Conservation (phyloP, 2,329 filamentous ascomycete genomes). For the Ophiostoma pallidulum region DNA sequence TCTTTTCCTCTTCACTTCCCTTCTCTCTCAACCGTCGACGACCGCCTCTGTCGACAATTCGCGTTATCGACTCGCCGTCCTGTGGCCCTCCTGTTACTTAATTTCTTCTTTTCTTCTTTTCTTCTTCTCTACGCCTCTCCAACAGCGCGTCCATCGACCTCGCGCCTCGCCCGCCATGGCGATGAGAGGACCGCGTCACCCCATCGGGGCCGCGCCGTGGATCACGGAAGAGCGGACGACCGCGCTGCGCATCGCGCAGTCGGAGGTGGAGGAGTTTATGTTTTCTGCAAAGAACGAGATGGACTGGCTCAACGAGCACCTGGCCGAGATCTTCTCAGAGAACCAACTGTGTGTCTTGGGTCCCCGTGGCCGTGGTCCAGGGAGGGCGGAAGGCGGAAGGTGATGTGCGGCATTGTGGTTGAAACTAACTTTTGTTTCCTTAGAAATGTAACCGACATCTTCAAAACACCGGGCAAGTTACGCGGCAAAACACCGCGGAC, state of each 20-base stretch:
- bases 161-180: constrained; percentile 23
- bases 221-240: constrained; percentile 74
- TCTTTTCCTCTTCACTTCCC: background rate
- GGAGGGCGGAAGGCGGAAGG: too few species aligned
- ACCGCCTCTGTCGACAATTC: background rate
- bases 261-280: constrained; percentile 86
- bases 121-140: background rate
- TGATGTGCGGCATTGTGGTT: too few species aligned
- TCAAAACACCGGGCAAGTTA: constrained; percentile 83
- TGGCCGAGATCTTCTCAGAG: constrained; percentile 84
- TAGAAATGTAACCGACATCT: constrained; percentile 88
- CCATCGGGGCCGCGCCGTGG: constrained; percentile 79
- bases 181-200: constrained; percentile 48
- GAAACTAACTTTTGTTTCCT: background rate
- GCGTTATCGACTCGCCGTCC: background rate
- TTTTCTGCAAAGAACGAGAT: constrained; percentile 89
- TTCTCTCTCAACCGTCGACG: background rate
- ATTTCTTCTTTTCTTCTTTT: background rate
- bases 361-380: background rate
- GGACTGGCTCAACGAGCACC: constrained; percentile 98
- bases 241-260: constrained; percentile 61
- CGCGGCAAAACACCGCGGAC: constrained; percentile 74
- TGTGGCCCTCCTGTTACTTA: background rate
- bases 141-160: background rate
- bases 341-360: constrained; percentile 64